Conservation (phyloP, 192 early-diverging fungal genomes). For the Phycomyces blakesleeanus region DNA sequence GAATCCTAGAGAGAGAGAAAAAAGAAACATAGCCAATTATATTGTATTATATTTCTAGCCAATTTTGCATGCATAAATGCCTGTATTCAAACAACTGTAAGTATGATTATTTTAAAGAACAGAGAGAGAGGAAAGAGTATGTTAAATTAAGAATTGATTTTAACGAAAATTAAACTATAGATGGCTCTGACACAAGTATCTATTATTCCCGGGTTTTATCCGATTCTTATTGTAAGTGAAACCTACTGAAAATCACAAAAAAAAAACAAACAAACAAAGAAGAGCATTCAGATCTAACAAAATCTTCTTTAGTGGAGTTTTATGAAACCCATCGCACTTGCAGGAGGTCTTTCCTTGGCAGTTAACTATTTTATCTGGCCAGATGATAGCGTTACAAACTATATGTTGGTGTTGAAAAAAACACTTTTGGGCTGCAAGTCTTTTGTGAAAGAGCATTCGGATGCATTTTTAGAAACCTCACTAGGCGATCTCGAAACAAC, state of each 20-base stretch:
- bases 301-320: constrained; percentile 22
- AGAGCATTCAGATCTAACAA: no score
- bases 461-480: constrained; percentile 17
- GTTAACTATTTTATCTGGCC: constrained; percentile 30
- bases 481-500: not conserved
- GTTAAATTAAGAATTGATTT: not conserved
- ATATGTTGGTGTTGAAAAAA: constrained; percentile 12
- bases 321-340: constrained; percentile 25
- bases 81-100: not conserved
- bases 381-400: constrained; percentile 29
- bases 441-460: constrained; percentile 20
- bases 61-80: not conserved
- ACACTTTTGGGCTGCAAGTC: constrained; percentile 10
- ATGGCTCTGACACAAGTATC: constrained; percentile 25
- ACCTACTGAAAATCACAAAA: not conserved
- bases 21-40: not conserved
- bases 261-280: not conserved
- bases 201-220: constrained; percentile 13
- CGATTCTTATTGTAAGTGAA: constrained; percentile 21
- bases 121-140: no score
- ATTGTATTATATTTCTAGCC: not conserved
- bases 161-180: constrained; percentile 4
- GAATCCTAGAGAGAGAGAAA: no score
- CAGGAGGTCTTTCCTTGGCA: constrained; percentile 17
- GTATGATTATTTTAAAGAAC: no score